Evolutionary conservation across 2,329 filamentous ascomycete genomes (phyloP), one percentile per base, ranked within the genome.

Genomic region (Chrysoporthe puriensis): DNA sequence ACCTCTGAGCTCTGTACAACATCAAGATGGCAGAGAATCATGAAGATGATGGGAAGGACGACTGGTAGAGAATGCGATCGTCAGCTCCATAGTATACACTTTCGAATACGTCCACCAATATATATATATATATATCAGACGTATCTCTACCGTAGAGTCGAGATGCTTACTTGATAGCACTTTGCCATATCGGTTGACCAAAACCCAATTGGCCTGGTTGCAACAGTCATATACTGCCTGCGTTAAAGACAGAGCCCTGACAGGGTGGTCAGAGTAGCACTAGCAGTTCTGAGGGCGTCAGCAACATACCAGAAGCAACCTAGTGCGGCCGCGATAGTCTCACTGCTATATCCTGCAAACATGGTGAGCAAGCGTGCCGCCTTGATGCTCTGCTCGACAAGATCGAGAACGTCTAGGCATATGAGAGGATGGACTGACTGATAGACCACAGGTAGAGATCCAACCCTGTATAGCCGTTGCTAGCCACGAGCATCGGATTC

Each of bases 401-500:
- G 26, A 11, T 18, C 44, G 8, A 46, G 7, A 9, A 50, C n/a
- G 2, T 26, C 9, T 9, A 11, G 8, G 14, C 13, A 7, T n/a
- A 3, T 16, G 18, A 48, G 13, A 54, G 56, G 6, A 42, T 2
- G 13, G 59, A 36, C 64, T 54, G 44, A 66, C 48, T 57, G 48
- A 62, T 62, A 16, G 50, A 43, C 64, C 64, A 66, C 40, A 66
- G 42, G 42, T 62, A 60, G 14, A 62, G n/a, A 34, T 66, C 64
- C 18, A 62, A 26, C 32, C 64, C 64, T 16, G 48, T 57, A 11
- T 34, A 36, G 11, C 64, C 64, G 21, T 57, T 34, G 42, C 58
- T 62, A 34, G 48, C 59, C 34, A 43, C 13, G n/a, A 62, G 59
- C 40, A 66, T 54, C 7, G 64, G 64, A n/a, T 66, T 62, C 16